Base-by-base conservation (phyloP, 208 protist genomes). In the Acanthamoeba castellanii region DNA sequence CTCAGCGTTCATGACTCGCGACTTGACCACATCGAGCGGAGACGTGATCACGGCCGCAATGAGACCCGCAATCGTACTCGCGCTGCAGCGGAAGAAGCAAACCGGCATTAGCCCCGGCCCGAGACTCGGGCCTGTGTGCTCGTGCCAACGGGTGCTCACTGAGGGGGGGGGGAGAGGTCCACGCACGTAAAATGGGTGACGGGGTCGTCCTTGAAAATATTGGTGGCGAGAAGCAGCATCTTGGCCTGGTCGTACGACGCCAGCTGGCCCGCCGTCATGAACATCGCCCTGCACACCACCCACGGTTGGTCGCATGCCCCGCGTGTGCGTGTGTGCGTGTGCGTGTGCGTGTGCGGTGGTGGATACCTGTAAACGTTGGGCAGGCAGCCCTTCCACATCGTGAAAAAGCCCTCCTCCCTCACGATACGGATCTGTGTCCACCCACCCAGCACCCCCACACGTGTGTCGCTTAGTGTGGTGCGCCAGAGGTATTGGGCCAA, bases 11-110 rank as follows among this genome's bases (percentile, higher is more conserved):
- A 97, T 97, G 66, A 97, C 95, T 47, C 96, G 84, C 20, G 96
- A 96, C 82, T 97, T 97, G 25, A 97, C 66, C 25, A 97, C 96
- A 95, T 97, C 96, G 27, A 97, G 37, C 57, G 96, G 96, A 68
- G 82, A 96, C 7, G 94, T 95, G 3, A 97, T 95, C 3, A 97
- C 14, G 57, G 96, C 92, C 72, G 96, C 95, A 20, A 97, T 93
- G 72, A 95, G 92, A 59, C 90, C 96, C 42, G 96, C 55, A 4
- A 93, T 94, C 30, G 95, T 97, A 57, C 82, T 95, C 34, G 96
- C 96, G 45, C 95, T 96, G 18, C n/a, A 52, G 45, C 3, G 52
- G 32, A 32, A 42, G 52, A 27, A 32, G 14, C 50, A n/a, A 50
- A 13, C 30, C 22, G 34, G 18, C 37, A 22, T 47, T 1, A 32